Evolutionary conservation across 1,139 yeast species (phyloP), one percentile per base, ranked within the genome.

Genomic region (Debaryomyces coudertii): DNA sequence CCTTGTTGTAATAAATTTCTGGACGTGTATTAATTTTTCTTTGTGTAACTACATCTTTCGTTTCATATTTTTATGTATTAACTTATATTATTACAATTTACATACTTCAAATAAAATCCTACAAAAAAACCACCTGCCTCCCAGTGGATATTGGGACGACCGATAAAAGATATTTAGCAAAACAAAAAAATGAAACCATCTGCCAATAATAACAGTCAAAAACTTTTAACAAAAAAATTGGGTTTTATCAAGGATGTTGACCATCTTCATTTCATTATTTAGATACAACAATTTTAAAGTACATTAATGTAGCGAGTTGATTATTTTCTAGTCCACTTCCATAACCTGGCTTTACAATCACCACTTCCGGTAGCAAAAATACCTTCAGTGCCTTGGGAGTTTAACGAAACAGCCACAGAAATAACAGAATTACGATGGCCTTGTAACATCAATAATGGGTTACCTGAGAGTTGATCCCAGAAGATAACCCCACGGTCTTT

Each of bases 291-390:
- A 18, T 33, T 33, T 33, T 18, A 33, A 33, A 33, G 36, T 33
- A 33, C 24, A 33, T 33, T 18, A 33, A 20, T 18, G 36, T 18
- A 18, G 9, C 20, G 11, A 33, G 36, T 33, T 5, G 20, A 18
- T 36, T 36, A 43, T 41, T 57, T 59, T 53, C 61, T 59, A 25
- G 63, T 77, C 85, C 85, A 89, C 64, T 84, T 83, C 99, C 99
- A 93, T 62, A 93, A 87, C 71, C 97, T 82, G 36, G 98, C 98
- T 66, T 92, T 89, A 68, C 97, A 92, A 69, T 93, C 99, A 64
- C 99, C 99, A 67, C 92, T 83, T 50, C 99, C 99, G 14, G 98
- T 92, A 45, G 98, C 99, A 76, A 93, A 93, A 55, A 90, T 83
- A 35, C 80, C 79, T 57, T 88, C 90, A 45, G 80, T 75, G 47